Base-by-base conservation (phyloP, 225 moss, liverwort and hornwort genomes). In the Anthoceros angustus region DNA sequence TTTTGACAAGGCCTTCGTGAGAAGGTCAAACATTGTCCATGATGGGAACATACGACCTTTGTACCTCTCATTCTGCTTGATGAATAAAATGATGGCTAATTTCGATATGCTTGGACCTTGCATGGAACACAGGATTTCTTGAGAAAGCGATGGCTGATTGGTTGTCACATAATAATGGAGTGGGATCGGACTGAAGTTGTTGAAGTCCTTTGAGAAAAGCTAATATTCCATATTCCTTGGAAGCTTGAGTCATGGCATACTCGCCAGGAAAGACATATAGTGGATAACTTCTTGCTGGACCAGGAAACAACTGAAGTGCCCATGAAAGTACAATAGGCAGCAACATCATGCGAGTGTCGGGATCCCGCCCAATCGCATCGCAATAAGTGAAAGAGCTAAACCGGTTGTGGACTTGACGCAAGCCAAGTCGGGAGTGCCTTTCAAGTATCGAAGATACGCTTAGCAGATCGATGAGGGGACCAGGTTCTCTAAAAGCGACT, bases 171-270 rank as follows among this genome's bases (percentile, higher is more conserved):
- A 38, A 65, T 9, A 65, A 10, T n/a, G 41, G 18, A 41, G 39
- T 65, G 25, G 25, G 16, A 6, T 18, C 41, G 2, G 18, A 4
- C 39, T 65, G 39, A 1, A n/a, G 25, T 10, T 26, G 41, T 12
- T 39, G 25, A 65, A 65, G 25, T 9, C 41, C 39, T n/a, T 32
- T 6, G 0, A 65, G 65, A 32, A 65, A 41, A 24, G 8, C 39
- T 8, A 65, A n/a, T n/a, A n/a, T n/a, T 26, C 65, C 65, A 65
- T 18, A 65, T 65, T 65, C 65, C 41, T 65, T 65, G 8, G 39
- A 10, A 26, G 65, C 39, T 12, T 26, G 39, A 1, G 4, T 39
- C 26, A 9, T 40, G 18, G 41, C 39, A 40, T 65, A 65, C 39
- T 65, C 65, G n/a, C 5, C 6, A 39, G 11, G 65, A 65, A 8